Evolutionary conservation across 768 basidiomycete genomes (phyloP).

Genomic region (Pholiota microspora): DNA sequence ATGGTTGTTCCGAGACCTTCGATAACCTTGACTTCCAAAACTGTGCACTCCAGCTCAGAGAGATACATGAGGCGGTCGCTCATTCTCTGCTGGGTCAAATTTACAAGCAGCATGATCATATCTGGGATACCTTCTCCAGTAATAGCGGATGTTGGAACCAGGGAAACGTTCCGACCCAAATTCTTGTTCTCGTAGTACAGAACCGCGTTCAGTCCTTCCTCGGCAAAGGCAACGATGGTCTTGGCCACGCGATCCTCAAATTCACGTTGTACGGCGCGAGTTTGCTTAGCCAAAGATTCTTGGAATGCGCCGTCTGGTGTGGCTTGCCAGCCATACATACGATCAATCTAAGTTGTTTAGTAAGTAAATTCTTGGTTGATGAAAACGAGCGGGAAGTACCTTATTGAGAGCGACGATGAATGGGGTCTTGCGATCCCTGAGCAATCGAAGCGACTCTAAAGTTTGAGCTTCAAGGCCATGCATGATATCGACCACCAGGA

Average conservation of each 20-base stretch:
- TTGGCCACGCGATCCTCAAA: slow-evolving; percentile 86
- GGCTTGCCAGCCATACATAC: slow-evolving; percentile 92
- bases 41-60: slow-evolving; percentile 95
- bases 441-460: slow-evolving; percentile 88
- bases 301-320: slow-evolving; percentile 92
- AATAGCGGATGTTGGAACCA: slow-evolving; percentile 97
- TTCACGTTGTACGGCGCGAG: slow-evolving; percentile 77
- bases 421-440: slow-evolving; percentile 92
- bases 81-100: slow-evolving; percentile 97
- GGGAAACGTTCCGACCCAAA: slow-evolving; percentile 89
- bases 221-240: slow-evolving; percentile 92
- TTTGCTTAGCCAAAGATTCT: slow-evolving; percentile 85
- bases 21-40: slow-evolving; percentile 97
- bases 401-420: slow-evolving; percentile 99
- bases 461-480: slow-evolving; percentile 99
- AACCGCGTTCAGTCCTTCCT: slow-evolving; percentile 93
- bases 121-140: slow-evolving; percentile 98
- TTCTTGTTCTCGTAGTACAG: slow-evolving; percentile 98
- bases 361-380: neutral
- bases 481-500: slow-evolving; percentile 99
- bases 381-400: slow-evolving; percentile 35
- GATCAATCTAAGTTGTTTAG: slow-evolving; percentile 72
- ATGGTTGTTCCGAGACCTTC: slow-evolving; percentile 98
- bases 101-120: slow-evolving; percentile 98
- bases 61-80: slow-evolving; percentile 97